Conservation (phyloP, 139 green algal species). For the Parachlorella kessleri region DNA sequence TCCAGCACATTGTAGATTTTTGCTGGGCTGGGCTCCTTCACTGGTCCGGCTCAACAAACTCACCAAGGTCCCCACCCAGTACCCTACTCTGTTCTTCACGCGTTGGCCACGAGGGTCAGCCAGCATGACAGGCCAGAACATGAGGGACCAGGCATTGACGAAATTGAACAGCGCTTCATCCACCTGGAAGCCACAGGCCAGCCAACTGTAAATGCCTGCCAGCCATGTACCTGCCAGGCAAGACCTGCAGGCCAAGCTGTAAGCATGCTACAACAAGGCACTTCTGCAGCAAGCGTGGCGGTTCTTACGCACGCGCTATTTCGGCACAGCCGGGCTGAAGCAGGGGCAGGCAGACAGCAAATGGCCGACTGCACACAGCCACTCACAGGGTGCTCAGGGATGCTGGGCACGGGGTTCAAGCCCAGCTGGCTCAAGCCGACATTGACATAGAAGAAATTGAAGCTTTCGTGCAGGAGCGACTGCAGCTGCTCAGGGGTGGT, state of each 20-base stretch:
- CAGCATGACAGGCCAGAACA: conserved; percentile 77
- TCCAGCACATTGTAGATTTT: too few relatives aligned
- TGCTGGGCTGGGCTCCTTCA: too few relatives aligned
- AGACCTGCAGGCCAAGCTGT: too few relatives aligned
- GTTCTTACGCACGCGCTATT: too few relatives aligned
- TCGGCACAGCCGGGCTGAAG: too few relatives aligned
- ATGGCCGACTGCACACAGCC: too few relatives aligned
- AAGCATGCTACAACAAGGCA: background rate
- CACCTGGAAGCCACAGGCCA: too few relatives aligned
- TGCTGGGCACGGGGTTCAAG: conserved; percentile 51
- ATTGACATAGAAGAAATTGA: conserved; percentile 93
- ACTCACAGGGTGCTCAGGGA: conserved; percentile 36
- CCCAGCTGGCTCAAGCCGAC: conserved; percentile 40
- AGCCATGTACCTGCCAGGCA: too few relatives aligned
- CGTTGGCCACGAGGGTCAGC: conserved; percentile 54
- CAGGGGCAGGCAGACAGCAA: too few relatives aligned
- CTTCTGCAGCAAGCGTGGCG: background rate
- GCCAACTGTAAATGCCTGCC: too few relatives aligned
- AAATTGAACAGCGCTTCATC: conserved; percentile 84
- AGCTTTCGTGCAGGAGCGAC: conserved; percentile 66
- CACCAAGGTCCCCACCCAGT: conserved; percentile 71
- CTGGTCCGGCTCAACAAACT: background rate
- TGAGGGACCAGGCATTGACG: conserved; percentile 71
- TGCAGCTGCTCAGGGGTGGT: conserved; percentile 41
- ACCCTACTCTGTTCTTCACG: conserved; percentile 42